Evolutionary conservation across 1,284 basidiomycete genomes (phyloP), one percentile per base, ranked within the genome.

Genomic region (Leccinum fuscescens): DNA sequence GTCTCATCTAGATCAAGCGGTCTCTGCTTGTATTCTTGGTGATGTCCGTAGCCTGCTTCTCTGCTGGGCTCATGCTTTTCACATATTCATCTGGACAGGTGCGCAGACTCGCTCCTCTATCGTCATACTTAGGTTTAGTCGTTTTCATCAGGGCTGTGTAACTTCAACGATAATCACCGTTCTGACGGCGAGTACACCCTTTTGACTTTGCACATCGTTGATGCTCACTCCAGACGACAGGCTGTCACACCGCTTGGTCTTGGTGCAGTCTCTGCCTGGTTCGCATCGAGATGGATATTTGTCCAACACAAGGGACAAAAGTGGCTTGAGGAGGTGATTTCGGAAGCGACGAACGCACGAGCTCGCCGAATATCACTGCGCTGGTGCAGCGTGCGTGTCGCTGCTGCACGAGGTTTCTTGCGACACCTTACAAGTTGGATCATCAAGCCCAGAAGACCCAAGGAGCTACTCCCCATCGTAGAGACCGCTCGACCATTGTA

Each of bases 251-350:
- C 86, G 22, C 87, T 90, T 65, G 90, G 90, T 55, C 82, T 92
- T 17, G 77, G 81, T 17, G 89, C 88, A 7, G 89, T 92, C 8
- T 90, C 89, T 2, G 77, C 83, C 1, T 92, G 90, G 90, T 90
- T 92, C 69, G 83, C 84, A 6, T 88, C 85, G 6, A 82, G 88
- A 22, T 89, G 83, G 82, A 82, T 86, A 57, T 92, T 87, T 70
- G 77, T 80, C 31, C 81, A 82, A 5, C 86, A 91, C 68, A 81
- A 83, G 54, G 89, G 89, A 20, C 80, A 82, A 62, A 88, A 89
- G 70, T 92, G 89, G 89, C 82, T 92, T 12, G 82, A 82, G 61
- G 90, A 91, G 65, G 82, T 86, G 11, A 76, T 92, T 37, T 70
- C 74, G 48, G 86, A 89, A 62, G 65, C 76, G 35, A 77, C 76